These are phyloP conservation scores for Lantana camara DNA, from an alignment of 257 asterid genomes.

Conservation along the genomic window DNA sequence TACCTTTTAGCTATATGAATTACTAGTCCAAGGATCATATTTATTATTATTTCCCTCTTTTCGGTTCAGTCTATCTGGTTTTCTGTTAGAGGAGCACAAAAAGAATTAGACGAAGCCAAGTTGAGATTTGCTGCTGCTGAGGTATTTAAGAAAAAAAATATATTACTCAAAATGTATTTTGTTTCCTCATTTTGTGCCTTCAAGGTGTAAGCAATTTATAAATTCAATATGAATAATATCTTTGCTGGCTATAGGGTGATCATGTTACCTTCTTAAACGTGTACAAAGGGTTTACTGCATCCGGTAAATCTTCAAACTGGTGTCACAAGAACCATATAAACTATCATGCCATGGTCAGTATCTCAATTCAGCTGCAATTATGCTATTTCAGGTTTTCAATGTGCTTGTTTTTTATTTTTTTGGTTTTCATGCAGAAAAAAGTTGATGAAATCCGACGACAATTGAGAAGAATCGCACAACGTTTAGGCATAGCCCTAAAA, in stretches of 20 bases:
- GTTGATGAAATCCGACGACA: constrained; percentile 81
- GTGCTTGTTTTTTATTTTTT: constrained; percentile 17
- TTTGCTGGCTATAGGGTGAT: constrained; percentile 75
- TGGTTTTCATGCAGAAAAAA: constrained; percentile 63
- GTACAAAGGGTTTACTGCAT: constrained; percentile 82
- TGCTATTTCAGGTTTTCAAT: constrained; percentile 11
- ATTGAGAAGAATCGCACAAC: constrained; percentile 72
- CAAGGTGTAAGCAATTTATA: constrained; percentile 13
- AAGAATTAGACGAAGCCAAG: constrained; percentile 87
- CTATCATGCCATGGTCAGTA: constrained; percentile 88
- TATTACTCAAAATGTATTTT: neutral
- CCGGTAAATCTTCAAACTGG: constrained; percentile 90
- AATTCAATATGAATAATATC: neutral
- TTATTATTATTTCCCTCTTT: neutral
- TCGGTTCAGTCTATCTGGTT: constrained; percentile 83
- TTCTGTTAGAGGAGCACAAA: constrained; percentile 74
- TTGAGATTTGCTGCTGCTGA: constrained; percentile 97
- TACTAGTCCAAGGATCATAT: neutral
- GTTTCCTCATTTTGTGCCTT: neutral
- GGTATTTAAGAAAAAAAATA: constrained; percentile 54
- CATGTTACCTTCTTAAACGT: constrained; percentile 89
- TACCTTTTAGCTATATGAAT: constrained; percentile 13
- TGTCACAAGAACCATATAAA: constrained; percentile 91
- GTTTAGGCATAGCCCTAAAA: constrained; percentile 75
- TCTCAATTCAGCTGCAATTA: constrained; percentile 15